Percentiles rank a stretch among this genome's conserved stretches.
phyloP scores from a whole-genome alignment of 306 rosid genomes.

The Quercus suber region DNA sequence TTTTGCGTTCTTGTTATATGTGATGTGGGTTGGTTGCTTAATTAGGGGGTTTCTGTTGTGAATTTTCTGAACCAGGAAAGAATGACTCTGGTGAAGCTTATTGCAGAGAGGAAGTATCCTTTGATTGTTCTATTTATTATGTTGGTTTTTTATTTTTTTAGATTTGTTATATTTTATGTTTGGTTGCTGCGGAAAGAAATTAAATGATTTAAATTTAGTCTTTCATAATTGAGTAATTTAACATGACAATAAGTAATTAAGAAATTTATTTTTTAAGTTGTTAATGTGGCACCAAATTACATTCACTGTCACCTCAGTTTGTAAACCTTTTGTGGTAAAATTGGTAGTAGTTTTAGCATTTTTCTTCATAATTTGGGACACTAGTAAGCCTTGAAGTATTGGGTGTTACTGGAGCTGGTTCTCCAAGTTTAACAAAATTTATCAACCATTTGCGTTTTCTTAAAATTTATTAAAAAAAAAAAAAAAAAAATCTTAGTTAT shows the following conservation, averaged over 20 bases:
- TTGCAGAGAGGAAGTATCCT: constrained; percentile 81
- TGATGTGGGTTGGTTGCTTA: not conserved
- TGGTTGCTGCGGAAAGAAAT: not conserved
- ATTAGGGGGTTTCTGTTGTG: not conserved
- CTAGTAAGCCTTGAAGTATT: too few relatives aligned
- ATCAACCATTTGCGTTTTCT: not conserved
- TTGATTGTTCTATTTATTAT: not conserved
- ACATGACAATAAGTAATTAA: too few relatives aligned
- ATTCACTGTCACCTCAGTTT: too few relatives aligned
- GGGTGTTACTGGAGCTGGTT: not conserved
- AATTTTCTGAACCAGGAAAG: constrained; percentile 59
- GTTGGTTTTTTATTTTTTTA: not conserved
- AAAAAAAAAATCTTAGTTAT: not conserved
- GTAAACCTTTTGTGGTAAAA: too few relatives aligned
- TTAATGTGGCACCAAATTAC: too few relatives aligned
- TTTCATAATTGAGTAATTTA: not conserved
- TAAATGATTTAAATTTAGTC: not conserved
- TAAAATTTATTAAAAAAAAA: not conserved
- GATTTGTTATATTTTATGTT: not conserved
- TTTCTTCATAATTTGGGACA: too few relatives aligned
- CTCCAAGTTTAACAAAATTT: not conserved
- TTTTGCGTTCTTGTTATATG: not conserved
- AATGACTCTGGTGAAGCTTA: constrained; percentile 44
- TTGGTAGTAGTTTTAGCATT: too few relatives aligned
- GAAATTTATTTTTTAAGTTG: too few relatives aligned